Percentiles rank a stretch among this genome's conserved stretches.
phyloP scores from a whole-genome alignment of 108 stramenopile genomes.

The Phaeodactylum tricornutum region DNA sequence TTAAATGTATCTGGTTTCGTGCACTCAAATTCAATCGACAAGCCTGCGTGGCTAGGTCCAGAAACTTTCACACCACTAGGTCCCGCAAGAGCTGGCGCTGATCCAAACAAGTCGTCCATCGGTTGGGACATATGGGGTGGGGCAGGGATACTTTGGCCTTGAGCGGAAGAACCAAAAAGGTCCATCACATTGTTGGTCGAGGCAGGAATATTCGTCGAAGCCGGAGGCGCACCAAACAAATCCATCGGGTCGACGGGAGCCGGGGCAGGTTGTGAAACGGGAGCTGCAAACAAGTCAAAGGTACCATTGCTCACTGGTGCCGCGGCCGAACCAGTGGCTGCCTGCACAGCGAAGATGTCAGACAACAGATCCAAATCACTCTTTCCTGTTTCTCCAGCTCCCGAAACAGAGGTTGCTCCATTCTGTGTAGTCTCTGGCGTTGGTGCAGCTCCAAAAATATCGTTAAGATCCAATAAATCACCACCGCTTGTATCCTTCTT shows the following conservation, averaged over 20 bases:
- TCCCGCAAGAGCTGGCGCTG: conserved; percentile 13
- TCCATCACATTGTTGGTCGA: conserved; percentile 9
- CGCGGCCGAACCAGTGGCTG: conserved; percentile 27
- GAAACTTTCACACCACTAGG: conserved; percentile 32
- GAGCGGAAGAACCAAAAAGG: conserved; percentile 3
- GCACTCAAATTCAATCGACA: conserved; percentile 80
- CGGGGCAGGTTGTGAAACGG: conserved; percentile 20
- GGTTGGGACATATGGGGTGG: not conserved
- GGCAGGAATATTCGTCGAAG: conserved; percentile 18
- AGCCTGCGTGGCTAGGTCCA: conserved; percentile 60
- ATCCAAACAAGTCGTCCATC: conserved; percentile 45
- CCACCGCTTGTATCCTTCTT: too few relatives aligned
- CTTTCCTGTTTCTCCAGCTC: conserved; percentile 22
- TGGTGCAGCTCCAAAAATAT: conserved; percentile 83
- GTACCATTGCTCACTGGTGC: conserved; percentile 19
- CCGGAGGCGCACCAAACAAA: conserved; percentile 45
- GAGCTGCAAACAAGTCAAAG: conserved; percentile 29
- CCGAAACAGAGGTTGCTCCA: conserved; percentile 14
- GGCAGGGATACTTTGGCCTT: not conserved
- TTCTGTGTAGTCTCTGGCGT: conserved; percentile 33
- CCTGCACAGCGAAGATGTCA: conserved; percentile 79
- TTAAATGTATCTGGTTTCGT: conserved; percentile 74
- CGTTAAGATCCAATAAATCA: conserved; percentile 82
- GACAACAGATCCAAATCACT: conserved; percentile 84
- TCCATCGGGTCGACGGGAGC: conserved; percentile 36